Evolutionary conservation across 2,329 filamentous ascomycete species (phyloP).

Genomic region (Geosmithia flava): DNA sequence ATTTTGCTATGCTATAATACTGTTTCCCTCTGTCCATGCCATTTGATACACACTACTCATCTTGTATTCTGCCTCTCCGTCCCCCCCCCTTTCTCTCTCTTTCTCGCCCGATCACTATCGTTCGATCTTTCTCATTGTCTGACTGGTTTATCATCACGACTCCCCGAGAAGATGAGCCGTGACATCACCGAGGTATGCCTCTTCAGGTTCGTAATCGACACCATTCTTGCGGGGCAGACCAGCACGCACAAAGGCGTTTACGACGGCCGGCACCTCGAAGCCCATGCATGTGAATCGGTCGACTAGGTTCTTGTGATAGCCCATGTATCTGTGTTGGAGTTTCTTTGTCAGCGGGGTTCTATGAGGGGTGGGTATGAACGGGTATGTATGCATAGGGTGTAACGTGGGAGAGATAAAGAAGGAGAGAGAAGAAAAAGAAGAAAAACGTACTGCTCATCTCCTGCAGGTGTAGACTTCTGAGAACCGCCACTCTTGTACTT

Average conservation of each 20-base stretch:
- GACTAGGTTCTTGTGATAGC: slow-evolving; percentile 76
- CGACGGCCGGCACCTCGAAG: slow-evolving; percentile 77
- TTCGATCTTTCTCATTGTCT: too few species aligned
- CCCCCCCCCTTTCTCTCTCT: background rate
- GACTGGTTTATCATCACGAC: background rate
- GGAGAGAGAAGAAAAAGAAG: background rate
- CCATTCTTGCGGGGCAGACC: slow-evolving; percentile 47
- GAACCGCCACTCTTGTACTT: slow-evolving; percentile 17
- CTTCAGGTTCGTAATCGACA: slow-evolving; percentile 74
- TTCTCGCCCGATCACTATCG: too few species aligned
- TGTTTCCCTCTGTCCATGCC: background rate
- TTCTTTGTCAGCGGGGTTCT: background rate
- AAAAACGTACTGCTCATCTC: background rate
- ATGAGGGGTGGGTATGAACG: background rate
- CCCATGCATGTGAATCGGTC: slow-evolving; percentile 84
- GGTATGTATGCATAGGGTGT: background rate
- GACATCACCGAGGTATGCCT: slow-evolving; percentile 82
- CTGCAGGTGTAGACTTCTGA: background rate
- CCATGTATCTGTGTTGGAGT: slow-evolving; percentile 53
- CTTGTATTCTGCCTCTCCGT: background rate
- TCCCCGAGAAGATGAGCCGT: slow-evolving; percentile 63
- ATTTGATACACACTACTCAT: background rate
- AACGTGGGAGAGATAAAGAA: background rate
- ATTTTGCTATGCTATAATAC: background rate
- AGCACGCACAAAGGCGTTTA: slow-evolving; percentile 69